phyloP scores from a whole-genome alignment of 2,329 filamentous ascomycete genomes.

The Cladosporium sp. region DNA sequence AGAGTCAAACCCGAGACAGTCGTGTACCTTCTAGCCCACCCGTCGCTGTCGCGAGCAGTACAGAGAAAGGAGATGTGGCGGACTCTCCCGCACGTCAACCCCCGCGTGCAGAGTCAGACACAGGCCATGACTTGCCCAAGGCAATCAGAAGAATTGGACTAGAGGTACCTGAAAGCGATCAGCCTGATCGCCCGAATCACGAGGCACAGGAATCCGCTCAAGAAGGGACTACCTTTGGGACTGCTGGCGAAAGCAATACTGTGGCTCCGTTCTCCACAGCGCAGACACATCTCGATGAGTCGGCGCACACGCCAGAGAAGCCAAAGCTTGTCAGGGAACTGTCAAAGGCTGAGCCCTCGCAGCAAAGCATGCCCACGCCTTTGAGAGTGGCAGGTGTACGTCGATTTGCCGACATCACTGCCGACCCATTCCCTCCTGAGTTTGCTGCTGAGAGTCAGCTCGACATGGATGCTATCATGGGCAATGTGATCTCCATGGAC shows the following conservation, averaged over 20 bases:
- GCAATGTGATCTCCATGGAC: constrained; percentile 33
- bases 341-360: constrained; percentile 19
- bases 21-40: constrained; percentile 11
- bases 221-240: not conserved
- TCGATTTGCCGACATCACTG: constrained; percentile 30
- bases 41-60: not conserved
- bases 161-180: constrained; percentile 31
- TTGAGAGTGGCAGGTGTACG: constrained; percentile 28
- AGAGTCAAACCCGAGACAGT: not conserved
- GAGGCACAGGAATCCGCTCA: constrained; percentile 8
- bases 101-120: not conserved
- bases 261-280: constrained; percentile 33
- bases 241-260: constrained; percentile 15
- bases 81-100: not conserved
- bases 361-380: constrained; percentile 30
- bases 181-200: constrained; percentile 4
- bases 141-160: not conserved
- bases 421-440: constrained; percentile 23
- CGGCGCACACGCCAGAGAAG: constrained; percentile 22
- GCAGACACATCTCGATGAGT: constrained; percentile 34
- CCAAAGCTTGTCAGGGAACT: constrained; percentile 16
- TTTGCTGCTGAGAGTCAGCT: constrained; percentile 25
- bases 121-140: not conserved
- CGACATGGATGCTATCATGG: constrained; percentile 30
- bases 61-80: not conserved